Evolutionary conservation across 129 eudicot genomes (phyloP), one percentile per base, ranked within the genome.

Genomic region (Artemisia tridentata): DNA sequence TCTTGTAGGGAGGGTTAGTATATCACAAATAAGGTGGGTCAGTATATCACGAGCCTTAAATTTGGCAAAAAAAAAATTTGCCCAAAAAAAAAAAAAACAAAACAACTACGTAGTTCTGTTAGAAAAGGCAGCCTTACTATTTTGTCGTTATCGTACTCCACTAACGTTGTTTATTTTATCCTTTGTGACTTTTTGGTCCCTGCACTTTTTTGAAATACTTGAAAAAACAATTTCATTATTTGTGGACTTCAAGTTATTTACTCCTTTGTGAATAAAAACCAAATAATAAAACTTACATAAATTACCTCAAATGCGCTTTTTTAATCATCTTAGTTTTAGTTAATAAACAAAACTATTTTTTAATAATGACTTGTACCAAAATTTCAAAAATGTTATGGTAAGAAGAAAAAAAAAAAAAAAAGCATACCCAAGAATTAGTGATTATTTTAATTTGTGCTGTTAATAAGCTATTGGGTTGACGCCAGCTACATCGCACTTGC

Each of bases 401-500:
- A 38, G 45, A 34, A 5, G 8, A 7, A 5, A 4, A 3, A 3
- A 31, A 6, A 31, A 31, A 31, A 31, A 31, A 7, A 38, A 7
- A 7, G 10, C 27, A 55, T 7, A 55, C 7, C 61, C 9, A 20
- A 5, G 65, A 21, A 3, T 21, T 58, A 11, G 45, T 10, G 6
- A 58, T 58, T 58, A 21, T 7, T 25, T 11, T 58, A 58, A 25
- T 5, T 21, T 62, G 48, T 14, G 17, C 16, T 63, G 27, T 9
- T 41, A 27, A 27, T 61, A 13, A 29, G 47, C 25, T 61, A 63
- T 38, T 63, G 25, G 25, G 51, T 64, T 64, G 68, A 64, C 51
- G 68, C 68, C 68, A 64, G 68, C 68, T 64, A 41, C 20, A 64
- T 0, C 67, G 50, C 68, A 64, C 27, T 64, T 64, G 14, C 68